A percentile compares a stretch with the other conserved stretches of the same genome.
Conservation (phyloP, 179 eudicot genomes). For the Camellia oleifera region DNA sequence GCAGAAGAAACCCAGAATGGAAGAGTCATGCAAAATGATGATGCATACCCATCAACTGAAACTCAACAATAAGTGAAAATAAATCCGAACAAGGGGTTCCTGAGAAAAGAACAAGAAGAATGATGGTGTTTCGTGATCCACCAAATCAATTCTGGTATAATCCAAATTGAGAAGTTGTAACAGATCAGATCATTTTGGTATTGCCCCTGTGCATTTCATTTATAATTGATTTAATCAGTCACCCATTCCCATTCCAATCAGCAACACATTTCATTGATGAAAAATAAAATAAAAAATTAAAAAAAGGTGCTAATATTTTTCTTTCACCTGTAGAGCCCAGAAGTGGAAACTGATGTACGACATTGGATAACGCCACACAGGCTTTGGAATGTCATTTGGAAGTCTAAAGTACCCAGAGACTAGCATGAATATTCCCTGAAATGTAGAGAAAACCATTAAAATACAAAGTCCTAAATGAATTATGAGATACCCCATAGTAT, state of each 20-base stretch:
- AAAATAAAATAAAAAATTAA: too few relatives aligned
- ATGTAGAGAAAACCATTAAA: not conserved
- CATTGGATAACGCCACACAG: slow-evolving; percentile 98
- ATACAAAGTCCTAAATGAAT: not conserved
- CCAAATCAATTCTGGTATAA: too few relatives aligned
- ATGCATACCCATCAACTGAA: too few relatives aligned
- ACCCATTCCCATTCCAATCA: too few relatives aligned
- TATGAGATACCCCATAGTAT: not conserved
- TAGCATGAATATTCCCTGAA: slow-evolving; percentile 92
- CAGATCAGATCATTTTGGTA: slow-evolving; percentile 79
- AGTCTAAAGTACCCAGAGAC: slow-evolving; percentile 97
- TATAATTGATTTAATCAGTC: not conserved
- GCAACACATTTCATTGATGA: too few relatives aligned
- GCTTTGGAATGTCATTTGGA: slow-evolving; percentile 94
- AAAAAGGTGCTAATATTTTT: not conserved
- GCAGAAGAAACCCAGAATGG: too few relatives aligned
- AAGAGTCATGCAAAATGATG: too few relatives aligned
- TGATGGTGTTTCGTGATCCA: too few relatives aligned
- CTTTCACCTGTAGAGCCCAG: slow-evolving; percentile 92
- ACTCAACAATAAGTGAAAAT: too few relatives aligned
- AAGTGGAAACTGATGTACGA: slow-evolving; percentile 96
- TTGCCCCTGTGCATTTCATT: slow-evolving; percentile 60
- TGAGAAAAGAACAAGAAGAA: too few relatives aligned
- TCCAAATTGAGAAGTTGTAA: too few relatives aligned
- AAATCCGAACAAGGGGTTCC: too few relatives aligned